phyloP scores from a whole-genome alignment of 768 basidiomycete species.

The Agaricus blazei region DNA sequence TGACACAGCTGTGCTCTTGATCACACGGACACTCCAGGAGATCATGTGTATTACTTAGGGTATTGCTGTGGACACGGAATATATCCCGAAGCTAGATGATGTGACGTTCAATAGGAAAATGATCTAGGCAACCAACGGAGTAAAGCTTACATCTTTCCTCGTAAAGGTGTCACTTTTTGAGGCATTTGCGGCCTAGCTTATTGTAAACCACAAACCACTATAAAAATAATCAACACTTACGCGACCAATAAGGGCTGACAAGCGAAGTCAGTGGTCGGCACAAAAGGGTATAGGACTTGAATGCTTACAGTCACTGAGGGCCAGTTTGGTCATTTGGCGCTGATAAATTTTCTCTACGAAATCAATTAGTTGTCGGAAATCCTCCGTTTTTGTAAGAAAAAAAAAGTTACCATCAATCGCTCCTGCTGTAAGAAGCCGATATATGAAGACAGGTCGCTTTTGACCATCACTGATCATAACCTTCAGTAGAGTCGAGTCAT shows the following conservation, averaged over 20 bases:
- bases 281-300: background rate
- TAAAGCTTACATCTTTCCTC: conserved; percentile 65
- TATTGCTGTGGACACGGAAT: conserved; percentile 78
- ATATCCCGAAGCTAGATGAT: conserved; percentile 76
- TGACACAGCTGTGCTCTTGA: conserved; percentile 22
- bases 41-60: conserved; percentile 89
- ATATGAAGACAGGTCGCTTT: conserved; percentile 86
- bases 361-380: conserved; percentile 1
- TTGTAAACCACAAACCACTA: background rate
- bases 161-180: conserved; percentile 85
- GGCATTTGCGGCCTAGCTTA: conserved; percentile 25
- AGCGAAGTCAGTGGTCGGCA: background rate
- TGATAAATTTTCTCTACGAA: conserved; percentile 83
- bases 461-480: conserved; percentile 74
- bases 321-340: conserved; percentile 91
- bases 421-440: conserved; percentile 80
- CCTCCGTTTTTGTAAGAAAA: background rate
- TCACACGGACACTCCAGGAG: conserved; percentile 78
- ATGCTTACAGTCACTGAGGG: conserved; percentile 70
- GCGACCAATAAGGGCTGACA: conserved; percentile 65
- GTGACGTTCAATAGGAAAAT: background rate
- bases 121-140: background rate
- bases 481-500: background rate
- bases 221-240: background rate
- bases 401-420: conserved; percentile 73